These are phyloP conservation scores for Aegilops longissima DNA, from an alignment of 176 grass and related monocot species.

Conservation along the genomic window DNA sequence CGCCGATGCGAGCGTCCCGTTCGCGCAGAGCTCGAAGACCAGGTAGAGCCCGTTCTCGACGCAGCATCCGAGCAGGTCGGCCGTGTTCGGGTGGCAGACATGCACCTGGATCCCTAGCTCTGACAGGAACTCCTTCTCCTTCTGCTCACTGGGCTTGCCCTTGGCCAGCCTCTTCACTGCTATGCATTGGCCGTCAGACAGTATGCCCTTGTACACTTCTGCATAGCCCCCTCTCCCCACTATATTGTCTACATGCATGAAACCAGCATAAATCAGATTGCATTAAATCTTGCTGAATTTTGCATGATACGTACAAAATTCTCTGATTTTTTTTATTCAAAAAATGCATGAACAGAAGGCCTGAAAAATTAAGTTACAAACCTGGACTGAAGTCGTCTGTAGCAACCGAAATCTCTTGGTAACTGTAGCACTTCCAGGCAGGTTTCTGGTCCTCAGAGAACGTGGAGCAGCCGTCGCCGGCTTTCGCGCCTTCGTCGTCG, in stretches of 20 bases:
- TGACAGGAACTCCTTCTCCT: slow-evolving; percentile 82
- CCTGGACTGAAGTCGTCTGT: slow-evolving; percentile 81
- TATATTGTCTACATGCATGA: slow-evolving; percentile 62
- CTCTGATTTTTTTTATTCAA: neutral
- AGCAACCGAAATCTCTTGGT: slow-evolving; percentile 65
- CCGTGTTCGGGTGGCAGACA: slow-evolving; percentile 90
- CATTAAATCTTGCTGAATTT: neutral
- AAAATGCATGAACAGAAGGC: neutral
- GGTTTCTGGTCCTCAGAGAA: slow-evolving; percentile 64
- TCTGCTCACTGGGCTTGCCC: slow-evolving; percentile 64
- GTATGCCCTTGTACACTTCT: slow-evolving; percentile 75
- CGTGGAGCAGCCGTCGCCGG: slow-evolving; percentile 37
- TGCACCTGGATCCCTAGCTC: slow-evolving; percentile 90
- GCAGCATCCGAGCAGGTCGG: slow-evolving; percentile 79
- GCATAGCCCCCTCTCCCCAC: slow-evolving; percentile 89
- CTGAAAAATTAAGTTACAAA: neutral
- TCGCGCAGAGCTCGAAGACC: slow-evolving; percentile 70
- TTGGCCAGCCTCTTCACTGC: slow-evolving; percentile 79
- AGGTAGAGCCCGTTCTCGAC: slow-evolving; percentile 88
- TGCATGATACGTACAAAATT: neutral
- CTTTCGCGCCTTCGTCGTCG: slow-evolving; percentile 42
- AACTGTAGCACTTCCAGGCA: slow-evolving; percentile 79
- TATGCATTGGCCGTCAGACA: slow-evolving; percentile 67
- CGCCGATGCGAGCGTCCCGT: slow-evolving; percentile 69
- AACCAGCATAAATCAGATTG: neutral